Base-by-base conservation (phyloP, 441 rosid genomes). In the Populus tomentosa region DNA sequence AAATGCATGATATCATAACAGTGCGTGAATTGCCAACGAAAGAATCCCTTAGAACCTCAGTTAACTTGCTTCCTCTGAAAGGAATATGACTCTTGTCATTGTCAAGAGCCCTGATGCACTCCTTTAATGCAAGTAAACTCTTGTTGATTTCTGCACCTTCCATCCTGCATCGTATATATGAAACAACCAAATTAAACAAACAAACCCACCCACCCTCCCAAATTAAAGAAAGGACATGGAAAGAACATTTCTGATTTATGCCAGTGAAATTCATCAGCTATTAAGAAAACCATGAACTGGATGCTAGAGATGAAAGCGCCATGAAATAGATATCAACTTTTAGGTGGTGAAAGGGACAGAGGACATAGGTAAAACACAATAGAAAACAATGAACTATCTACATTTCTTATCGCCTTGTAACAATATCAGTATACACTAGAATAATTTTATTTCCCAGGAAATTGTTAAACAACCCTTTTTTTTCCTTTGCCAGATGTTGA, bases 31-130 rank as follows among this genome's bases (percentile, higher is more conserved):
- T 92, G 81, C 99, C 98, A 40, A 92, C 90, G 66, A 96, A 96
- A 28, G 99, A 96, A 85, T 96, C 99, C 78, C 99, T 90, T 26
- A 96, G 88, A 83, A 96, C 99, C 83, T 96, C 99, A 3, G 99
- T 96, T 72, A 96, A 81, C 83, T 96, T 96, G 84, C 99, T 96
- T 84, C 99, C 99, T 80, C 99, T 90, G 84, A 96, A 96, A 80
- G 99, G 99, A 88, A 96, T 92, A 81, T 96, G 99, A 81, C 94
- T 92, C 87, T 94, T 97, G 84, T 96, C 99, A 82, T 92, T 96
- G 86, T 96, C 99, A 75, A 96, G 97, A 75, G 99, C 99, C 82
- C 99, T 91, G 46, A 96, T 94, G 85, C 99, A 96, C 78, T 96
- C 99, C 88, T 96, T 96, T 56, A 96, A 79, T 36, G 99, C 99